These are phyloP conservation scores for Alternaria arbusti DNA, from an alignment of 2,329 filamentous ascomycete genomes.

Conservation along the genomic window DNA sequence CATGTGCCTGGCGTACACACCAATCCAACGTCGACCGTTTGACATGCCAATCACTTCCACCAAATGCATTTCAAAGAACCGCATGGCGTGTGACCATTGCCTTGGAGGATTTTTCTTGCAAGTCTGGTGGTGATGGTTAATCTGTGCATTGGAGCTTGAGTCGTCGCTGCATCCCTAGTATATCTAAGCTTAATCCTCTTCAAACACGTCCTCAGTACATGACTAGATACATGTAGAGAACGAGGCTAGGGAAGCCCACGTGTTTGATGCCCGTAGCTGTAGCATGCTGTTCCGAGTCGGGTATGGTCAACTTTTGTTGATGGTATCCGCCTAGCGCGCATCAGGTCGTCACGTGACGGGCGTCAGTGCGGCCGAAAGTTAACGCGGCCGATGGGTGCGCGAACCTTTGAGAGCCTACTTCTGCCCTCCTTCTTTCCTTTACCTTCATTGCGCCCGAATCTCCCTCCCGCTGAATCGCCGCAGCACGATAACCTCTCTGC, in stretches of 20 bases:
- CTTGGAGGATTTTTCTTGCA: not conserved
- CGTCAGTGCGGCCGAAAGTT: slow-evolving; percentile 25
- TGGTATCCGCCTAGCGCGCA: slow-evolving; percentile 11
- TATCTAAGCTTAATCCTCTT: not conserved
- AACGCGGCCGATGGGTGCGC: slow-evolving; percentile 26
- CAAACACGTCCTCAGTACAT: not conserved
- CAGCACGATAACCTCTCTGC: slow-evolving; percentile 12
- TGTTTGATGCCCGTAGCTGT: not conserved
- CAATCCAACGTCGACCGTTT: not conserved
- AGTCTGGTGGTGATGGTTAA: not conserved
- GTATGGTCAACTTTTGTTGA: not conserved
- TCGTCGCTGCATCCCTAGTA: not conserved
- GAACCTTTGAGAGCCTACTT: slow-evolving; percentile 23
- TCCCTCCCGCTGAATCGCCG: slow-evolving; percentile 23
- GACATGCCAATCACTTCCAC: not conserved
- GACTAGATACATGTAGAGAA: not conserved
- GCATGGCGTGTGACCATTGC: not conserved
- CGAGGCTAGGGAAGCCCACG: not conserved
- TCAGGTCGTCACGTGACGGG: slow-evolving; percentile 12
- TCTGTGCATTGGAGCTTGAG: not conserved
- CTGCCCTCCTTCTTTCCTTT: slow-evolving; percentile 24
- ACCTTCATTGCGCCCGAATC: slow-evolving; percentile 20
- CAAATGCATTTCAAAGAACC: not conserved
- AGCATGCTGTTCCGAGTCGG: slow-evolving; percentile 3
- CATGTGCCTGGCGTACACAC: slow-evolving; percentile 3